Evolutionary conservation across 352 stramenopile species (phyloP).

Genomic region (Thalassiosira mediterranea): DNA sequence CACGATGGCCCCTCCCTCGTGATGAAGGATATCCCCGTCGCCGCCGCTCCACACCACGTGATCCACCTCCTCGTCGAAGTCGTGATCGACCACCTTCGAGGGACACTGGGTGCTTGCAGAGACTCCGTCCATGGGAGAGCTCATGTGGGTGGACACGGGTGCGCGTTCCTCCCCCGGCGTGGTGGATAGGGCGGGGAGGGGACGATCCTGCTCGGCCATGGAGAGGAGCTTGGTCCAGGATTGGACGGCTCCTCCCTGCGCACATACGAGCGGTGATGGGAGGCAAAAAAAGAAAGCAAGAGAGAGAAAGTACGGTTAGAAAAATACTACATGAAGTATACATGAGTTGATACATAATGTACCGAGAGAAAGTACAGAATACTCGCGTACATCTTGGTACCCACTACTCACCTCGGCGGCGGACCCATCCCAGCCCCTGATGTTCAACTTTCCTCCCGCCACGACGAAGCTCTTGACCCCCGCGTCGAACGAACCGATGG

Average conservation of each 20-base stretch:
- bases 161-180: not conserved
- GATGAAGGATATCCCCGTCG: not conserved
- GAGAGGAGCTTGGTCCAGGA: slow-evolving; percentile 30
- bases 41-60: slow-evolving; percentile 43
- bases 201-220: slow-evolving; percentile 19
- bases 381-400: too few species aligned
- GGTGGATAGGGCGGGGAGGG: slow-evolving; percentile 5
- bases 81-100: slow-evolving; percentile 18
- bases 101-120: slow-evolving; percentile 22
- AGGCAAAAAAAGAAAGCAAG: too few species aligned
- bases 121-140: too few species aligned
- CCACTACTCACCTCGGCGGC: too few species aligned
- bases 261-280: too few species aligned
- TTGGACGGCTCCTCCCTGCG: too few species aligned
- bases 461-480: slow-evolving; percentile 63
- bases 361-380: too few species aligned
- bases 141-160: slow-evolving; percentile 1
- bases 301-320: too few species aligned
- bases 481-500: slow-evolving; percentile 34
- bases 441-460: slow-evolving; percentile 55
- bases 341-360: too few species aligned
- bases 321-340: too few species aligned
- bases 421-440: slow-evolving; percentile 44
- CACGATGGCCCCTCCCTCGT: not conserved
- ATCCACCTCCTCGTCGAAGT: slow-evolving; percentile 50